phyloP scores from a whole-genome alignment of 352 stramenopile genomes.

The Phytophthora pistaciae region DNA sequence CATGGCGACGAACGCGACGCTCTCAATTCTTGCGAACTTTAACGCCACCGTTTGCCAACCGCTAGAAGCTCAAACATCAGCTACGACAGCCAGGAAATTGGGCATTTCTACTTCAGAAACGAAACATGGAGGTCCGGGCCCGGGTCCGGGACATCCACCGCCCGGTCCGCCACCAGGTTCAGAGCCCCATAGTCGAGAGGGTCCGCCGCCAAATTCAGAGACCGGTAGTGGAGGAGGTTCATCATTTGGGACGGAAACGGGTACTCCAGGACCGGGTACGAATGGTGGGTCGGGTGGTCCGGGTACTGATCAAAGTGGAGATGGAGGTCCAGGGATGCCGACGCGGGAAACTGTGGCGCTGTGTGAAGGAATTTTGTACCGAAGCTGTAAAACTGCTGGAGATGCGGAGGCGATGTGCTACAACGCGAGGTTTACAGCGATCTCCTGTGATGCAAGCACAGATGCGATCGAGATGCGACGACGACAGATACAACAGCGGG shows the following conservation, averaged over 20 bases:
- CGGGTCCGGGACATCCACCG: background rate
- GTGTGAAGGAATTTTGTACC: background rate
- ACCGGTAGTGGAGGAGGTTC: background rate
- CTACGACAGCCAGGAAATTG: background rate
- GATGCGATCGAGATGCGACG: conserved; percentile 4
- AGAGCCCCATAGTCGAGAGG: background rate
- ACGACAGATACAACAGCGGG: background rate
- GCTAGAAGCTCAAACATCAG: background rate
- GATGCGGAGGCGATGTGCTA: conserved; percentile 1
- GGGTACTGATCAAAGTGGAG: background rate
- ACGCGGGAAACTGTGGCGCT: background rate
- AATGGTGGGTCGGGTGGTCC: background rate
- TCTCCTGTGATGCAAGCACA: background rate
- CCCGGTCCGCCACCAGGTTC: background rate
- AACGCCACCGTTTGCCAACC: background rate
- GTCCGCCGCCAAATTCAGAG: background rate
- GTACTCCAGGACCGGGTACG: background rate
- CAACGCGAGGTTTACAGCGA: background rate
- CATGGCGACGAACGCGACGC: background rate
- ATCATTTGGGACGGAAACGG: background rate
- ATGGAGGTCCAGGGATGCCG: background rate
- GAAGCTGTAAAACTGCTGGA: background rate
- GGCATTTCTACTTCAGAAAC: background rate
- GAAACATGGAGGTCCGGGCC: background rate
- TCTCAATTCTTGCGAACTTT: background rate